Conservation (phyloP, 2,329 filamentous ascomycete genomes). For the Alternaria ethzedia region DNA sequence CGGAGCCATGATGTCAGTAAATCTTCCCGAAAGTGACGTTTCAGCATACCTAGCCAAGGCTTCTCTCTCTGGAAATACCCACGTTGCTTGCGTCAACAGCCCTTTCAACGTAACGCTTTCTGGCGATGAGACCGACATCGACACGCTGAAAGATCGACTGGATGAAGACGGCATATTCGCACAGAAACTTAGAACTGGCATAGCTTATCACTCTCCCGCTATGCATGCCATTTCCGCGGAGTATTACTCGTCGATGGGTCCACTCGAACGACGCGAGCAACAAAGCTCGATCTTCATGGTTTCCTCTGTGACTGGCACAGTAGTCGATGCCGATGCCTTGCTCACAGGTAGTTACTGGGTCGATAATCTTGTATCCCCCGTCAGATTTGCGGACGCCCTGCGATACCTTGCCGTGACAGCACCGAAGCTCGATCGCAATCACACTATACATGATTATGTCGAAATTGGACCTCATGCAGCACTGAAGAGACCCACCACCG, state of each 20-base stretch:
- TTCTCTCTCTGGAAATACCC: neutral
- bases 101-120: conserved; percentile 47
- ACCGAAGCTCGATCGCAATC: neutral
- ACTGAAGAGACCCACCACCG: conserved; percentile 29
- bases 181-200: neutral
- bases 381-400: conserved; percentile 34
- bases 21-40: neutral
- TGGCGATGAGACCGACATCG: conserved; percentile 36
- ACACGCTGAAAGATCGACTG: neutral
- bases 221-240: neutral
- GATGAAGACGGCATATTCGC: neutral
- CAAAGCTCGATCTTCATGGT: neutral
- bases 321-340: conserved; percentile 23
- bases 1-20: neutral
- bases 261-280: neutral
- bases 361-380: conserved; percentile 45
- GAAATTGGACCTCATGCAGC: conserved; percentile 46
- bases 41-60: neutral
- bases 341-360: conserved; percentile 35
- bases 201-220: neutral
- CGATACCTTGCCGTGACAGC: neutral
- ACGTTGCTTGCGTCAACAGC: conserved; percentile 13
- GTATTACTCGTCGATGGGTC: neutral
- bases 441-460: conserved; percentile 4
- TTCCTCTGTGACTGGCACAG: neutral